Evolutionary conservation across 2,329 filamentous ascomycete genomes (phyloP), one percentile per base, ranked within the genome.

Genomic region (Mollisiaceae sp.): DNA sequence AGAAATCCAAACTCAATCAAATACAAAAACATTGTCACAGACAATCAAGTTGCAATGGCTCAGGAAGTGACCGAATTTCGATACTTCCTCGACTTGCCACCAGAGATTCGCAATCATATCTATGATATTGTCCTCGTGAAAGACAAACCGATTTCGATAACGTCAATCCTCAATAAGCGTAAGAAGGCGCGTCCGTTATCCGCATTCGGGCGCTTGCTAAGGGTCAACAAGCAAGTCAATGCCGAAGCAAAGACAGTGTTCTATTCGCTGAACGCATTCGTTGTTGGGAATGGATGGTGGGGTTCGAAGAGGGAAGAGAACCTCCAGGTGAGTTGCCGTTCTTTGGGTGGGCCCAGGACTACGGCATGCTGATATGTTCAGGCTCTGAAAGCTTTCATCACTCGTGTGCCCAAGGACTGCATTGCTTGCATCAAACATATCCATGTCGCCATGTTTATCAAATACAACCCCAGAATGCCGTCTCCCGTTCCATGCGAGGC

Each of bases 251-350:
- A 55, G 20, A 14, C 24, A n/a, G 18, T 55, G 8, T 55, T 55
- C 20, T 55, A 55, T 27, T 35, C 52, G 12, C 24, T 18, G 15
- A 55, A 35, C 27, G 36, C 52, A n/a, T 55, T 55, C 27, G 35
- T 35, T n/a, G 35, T 55, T 36, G 52, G 52, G 8, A 55, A 55
- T 18, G 52, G 52, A 24, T 55, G 52, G 27, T 55, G 24, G 27
- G 35, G 35, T 8, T 55, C 52, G 1, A 55, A 20, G 18, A 35
- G 8, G 14, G 14, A 55, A 36, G 27, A 35, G 27, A 55, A 55
- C 35, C 52, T 35, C 8, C 24, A 55, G 18, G 52, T 55, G 45
- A 50, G 45, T 22, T 11, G 20, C 14, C 38, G 38, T 41, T 18
- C 9, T 18, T n/a, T 18, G 41, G 15, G 41, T n/a, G 15, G 15